A percentile compares a stretch with the other conserved stretches of the same genome.
Evolutionary conservation across 2,329 filamentous ascomycete species (phyloP).

Genomic region (Botryotinia globosa): DNA sequence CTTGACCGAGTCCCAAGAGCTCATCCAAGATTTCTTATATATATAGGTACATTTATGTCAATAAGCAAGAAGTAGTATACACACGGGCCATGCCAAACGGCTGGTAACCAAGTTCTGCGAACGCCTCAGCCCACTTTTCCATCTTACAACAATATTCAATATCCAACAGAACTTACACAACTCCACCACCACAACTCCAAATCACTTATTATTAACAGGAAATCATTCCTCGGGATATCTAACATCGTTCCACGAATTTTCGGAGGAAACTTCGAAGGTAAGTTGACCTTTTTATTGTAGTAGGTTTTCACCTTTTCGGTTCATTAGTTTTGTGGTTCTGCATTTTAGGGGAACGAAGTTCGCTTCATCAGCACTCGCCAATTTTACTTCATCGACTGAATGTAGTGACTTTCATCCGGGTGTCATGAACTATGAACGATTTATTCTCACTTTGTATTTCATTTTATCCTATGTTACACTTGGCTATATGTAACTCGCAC

Average conservation of each 20-base stretch:
- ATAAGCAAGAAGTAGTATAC: not conserved
- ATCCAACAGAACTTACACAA: constrained; percentile 4
- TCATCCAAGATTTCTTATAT: not conserved
- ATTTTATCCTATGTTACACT: not conserved
- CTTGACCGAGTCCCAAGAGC: not conserved
- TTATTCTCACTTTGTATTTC: not conserved
- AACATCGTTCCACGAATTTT: not conserved
- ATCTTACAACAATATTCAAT: constrained; percentile 5
- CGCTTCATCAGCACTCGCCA: constrained; percentile 13
- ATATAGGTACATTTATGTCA: not conserved
- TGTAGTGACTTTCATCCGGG: not conserved
- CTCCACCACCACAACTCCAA: not conserved
- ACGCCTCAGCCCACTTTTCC: not conserved
- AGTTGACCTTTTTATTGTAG: not conserved
- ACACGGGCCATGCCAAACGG: constrained; percentile 1
- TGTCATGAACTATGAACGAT: not conserved
- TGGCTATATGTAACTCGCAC: not conserved
- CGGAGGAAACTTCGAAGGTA: not conserved
- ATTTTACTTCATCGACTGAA: constrained; percentile 2
- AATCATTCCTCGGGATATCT: not conserved
- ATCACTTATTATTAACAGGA: not conserved
- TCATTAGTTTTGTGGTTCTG: not conserved
- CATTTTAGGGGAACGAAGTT: not conserved
- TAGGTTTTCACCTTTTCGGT: constrained; percentile 10
- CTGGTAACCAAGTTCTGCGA: not conserved